phyloP scores from a whole-genome alignment of 176 grass and related monocot genomes.

The Musa itinerans region DNA sequence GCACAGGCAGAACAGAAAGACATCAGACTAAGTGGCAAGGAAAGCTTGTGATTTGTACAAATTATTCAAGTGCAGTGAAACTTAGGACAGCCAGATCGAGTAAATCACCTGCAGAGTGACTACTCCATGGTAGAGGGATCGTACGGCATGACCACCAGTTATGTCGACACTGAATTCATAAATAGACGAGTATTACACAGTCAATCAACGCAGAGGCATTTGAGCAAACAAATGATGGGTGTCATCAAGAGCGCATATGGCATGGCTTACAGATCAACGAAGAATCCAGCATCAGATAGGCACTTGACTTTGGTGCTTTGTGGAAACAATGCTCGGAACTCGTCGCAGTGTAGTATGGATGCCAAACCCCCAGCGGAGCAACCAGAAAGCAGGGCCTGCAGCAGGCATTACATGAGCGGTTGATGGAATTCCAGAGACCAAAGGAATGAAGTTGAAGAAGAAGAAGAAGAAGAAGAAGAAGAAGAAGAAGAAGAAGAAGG shows the following conservation, averaged over 20 bases:
- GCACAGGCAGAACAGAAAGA: background rate
- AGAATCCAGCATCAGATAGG: slow-evolving; percentile 77
- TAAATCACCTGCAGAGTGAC: slow-evolving; percentile 37
- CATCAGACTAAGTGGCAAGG: background rate
- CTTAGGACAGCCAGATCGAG: background rate
- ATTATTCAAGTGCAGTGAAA: background rate
- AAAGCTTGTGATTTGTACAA: background rate
- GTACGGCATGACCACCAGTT: slow-evolving; percentile 36
- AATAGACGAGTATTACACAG: background rate
- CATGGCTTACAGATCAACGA: slow-evolving; percentile 60
- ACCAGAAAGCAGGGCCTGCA: slow-evolving; percentile 55
- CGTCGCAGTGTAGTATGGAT: slow-evolving; percentile 67
- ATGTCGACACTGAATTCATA: slow-evolving; percentile 42
- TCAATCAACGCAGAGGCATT: no score
- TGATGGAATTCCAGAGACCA: background rate
- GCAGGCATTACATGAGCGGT: background rate
- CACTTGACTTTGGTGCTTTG: slow-evolving; percentile 51
- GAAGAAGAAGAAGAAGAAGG: background rate
- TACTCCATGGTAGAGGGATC: slow-evolving; percentile 47
- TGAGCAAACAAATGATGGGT: background rate
- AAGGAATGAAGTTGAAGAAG: no score
- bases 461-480: background rate
- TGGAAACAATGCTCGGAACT: slow-evolving; percentile 50
- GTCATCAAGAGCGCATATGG: background rate
- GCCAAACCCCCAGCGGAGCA: slow-evolving; percentile 81